These are phyloP conservation scores for Phytophthora podocarpi DNA, from an alignment of 352 stramenopile species.

Conservation along the genomic window DNA sequence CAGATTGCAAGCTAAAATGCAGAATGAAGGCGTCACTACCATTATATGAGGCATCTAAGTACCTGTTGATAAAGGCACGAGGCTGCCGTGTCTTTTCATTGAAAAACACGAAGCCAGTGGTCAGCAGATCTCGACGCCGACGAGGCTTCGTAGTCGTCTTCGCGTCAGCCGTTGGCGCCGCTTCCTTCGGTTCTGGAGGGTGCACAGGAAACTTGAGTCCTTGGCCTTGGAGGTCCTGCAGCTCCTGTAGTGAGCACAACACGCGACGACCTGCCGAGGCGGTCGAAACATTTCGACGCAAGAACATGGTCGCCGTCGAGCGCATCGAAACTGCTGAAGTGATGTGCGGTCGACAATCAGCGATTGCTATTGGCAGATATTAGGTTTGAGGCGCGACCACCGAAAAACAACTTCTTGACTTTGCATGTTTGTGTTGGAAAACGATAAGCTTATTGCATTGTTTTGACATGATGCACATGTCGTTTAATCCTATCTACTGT, in stretches of 20 bases:
- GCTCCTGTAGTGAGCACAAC: slow-evolving; percentile 62
- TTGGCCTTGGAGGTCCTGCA: slow-evolving; percentile 42
- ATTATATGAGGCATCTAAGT: not conserved
- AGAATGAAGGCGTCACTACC: not conserved
- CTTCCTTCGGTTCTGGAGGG: slow-evolving; percentile 4
- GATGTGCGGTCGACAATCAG: slow-evolving; percentile 9
- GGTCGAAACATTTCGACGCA: slow-evolving; percentile 29
- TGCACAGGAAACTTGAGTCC: slow-evolving; percentile 71
- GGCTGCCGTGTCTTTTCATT: slow-evolving; percentile 46
- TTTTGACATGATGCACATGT: slow-evolving; percentile 16
- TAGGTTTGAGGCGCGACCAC: slow-evolving; percentile 7
- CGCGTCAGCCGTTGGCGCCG: not conserved
- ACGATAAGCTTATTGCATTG: no score
- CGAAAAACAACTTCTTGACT: slow-evolving; percentile 17
- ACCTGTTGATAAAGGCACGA: slow-evolving; percentile 67
- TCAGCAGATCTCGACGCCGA: slow-evolving; percentile 34
- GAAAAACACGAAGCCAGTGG: slow-evolving; percentile 73
- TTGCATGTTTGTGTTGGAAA: no score
- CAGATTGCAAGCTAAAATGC: not conserved
- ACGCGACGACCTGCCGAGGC: slow-evolving; percentile 30
- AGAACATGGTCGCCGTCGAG: slow-evolving; percentile 8
- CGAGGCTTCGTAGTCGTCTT: slow-evolving; percentile 5
- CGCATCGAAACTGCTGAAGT: slow-evolving; percentile 7
- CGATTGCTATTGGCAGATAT: slow-evolving; percentile 8
- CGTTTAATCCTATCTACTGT: slow-evolving; percentile 5